Base-by-base conservation (phyloP, 108 stramenopile species). In the Cylindrotheca closterium region DNA sequence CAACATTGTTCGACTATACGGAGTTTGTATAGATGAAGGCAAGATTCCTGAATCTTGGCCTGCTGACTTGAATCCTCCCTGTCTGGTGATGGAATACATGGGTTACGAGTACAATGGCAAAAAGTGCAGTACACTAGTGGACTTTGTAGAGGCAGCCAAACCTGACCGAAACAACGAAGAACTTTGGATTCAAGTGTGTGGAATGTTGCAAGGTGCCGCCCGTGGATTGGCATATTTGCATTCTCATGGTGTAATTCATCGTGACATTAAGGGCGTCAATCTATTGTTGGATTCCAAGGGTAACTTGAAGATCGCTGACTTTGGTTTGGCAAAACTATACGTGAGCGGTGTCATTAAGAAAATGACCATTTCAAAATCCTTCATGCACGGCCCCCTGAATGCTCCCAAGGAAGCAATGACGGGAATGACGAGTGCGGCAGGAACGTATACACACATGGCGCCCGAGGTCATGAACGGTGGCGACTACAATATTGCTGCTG, bases 221-320 rank as follows among this genome's bases (percentile, higher is more conserved):
- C 51, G 63, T 10, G 63, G 63, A 17, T 33, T 65, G 51, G 32
- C 51, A 2, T 65, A 65, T 23, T 26, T 65, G 21, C 63, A 65
- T 42, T 65, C 63, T 5, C 63, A 46, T 54, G 52, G 52, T 2
- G 22, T 65, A 2, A 30, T 65, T 4, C 63, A 65, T 54, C 51
- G 63, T 23, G 63, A 65, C 37, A 28, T 65, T 15, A 65, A 65
- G 29, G 34, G 52, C 24, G 52, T 25, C 21, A 65, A 65, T 53
- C 22, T 65, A 33, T 24, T 65, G 5, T n/a, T 65, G 47, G 80
- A 81, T 48, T 51, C 51, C 19, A 32, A 56, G 32, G 81, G 54
- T 22, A 70, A 77, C 18, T 84, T 95, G 29, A 71, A 85, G 33
- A 79, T 95, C 19, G 91, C 93, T 21, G 93, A 95, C 48, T 95